Percentiles rank a stretch among this genome's conserved stretches.
These are phyloP conservation scores for Polychaeton citri DNA, from an alignment of 2,329 filamentous ascomycete species.

Conservation along the genomic window DNA sequence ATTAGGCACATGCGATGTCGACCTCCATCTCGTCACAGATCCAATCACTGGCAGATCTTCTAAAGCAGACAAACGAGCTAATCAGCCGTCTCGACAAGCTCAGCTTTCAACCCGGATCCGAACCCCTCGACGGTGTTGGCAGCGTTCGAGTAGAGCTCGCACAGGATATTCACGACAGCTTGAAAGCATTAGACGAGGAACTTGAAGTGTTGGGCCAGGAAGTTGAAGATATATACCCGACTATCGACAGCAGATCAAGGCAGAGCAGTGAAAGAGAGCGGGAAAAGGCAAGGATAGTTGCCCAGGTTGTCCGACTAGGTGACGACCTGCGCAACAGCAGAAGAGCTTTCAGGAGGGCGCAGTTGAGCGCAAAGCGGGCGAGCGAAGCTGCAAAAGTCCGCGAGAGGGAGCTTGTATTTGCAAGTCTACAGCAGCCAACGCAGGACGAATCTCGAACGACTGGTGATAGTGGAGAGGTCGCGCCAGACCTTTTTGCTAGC, in stretches of 20 bases:
- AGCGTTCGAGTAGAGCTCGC: conserved; percentile 58
- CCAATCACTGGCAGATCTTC: conserved; percentile 33
- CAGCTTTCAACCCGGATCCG: conserved; percentile 49
- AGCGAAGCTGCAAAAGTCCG: conserved; percentile 59
- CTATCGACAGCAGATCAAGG: conserved; percentile 39
- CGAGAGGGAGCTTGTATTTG: conserved; percentile 64
- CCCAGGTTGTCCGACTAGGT: conserved; percentile 52
- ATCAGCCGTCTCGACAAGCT: conserved; percentile 46
- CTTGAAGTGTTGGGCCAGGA: conserved; percentile 71
- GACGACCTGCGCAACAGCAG: conserved; percentile 57
- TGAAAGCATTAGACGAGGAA: conserved; percentile 72
- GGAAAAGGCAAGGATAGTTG: conserved; percentile 52
- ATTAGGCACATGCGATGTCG: no score
- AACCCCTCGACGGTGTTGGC: conserved; percentile 39
- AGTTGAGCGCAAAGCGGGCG: conserved; percentile 63
- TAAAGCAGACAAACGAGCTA: conserved; percentile 41
- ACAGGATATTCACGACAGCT: conserved; percentile 62
- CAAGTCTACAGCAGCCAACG: conserved; percentile 40
- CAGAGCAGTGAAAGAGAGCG: conserved; percentile 41
- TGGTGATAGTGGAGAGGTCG: conserved; percentile 11
- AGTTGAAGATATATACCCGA: conserved; percentile 51
- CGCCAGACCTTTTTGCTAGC: conserved; percentile 25
- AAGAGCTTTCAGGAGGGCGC: conserved; percentile 65
- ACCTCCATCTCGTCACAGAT: background rate
- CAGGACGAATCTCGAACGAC: conserved; percentile 16